A percentile compares a stretch with the other conserved stretches of the same genome.
These are phyloP conservation scores for Oemleria cerasiformis DNA, from an alignment of 306 rosid species.

Conservation along the genomic window DNA sequence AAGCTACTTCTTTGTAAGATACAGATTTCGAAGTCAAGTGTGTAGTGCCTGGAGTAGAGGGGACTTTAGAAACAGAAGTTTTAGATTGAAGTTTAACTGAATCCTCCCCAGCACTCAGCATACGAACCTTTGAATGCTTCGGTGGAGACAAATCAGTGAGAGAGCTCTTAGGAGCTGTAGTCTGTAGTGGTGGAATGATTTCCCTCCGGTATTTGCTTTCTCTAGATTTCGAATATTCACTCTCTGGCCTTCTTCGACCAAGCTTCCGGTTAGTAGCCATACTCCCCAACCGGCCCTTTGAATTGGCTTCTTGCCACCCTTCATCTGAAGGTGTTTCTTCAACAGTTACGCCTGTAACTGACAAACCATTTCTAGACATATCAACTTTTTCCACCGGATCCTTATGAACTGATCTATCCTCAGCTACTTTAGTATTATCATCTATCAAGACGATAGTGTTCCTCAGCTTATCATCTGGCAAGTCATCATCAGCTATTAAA, in stretches of 20 bases:
- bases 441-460: constrained; percentile 24
- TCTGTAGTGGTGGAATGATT: constrained; percentile 36
- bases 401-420: constrained; percentile 25
- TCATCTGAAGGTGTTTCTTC: constrained; percentile 69
- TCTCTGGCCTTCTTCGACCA: constrained; percentile 48
- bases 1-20: constrained; percentile 95
- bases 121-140: constrained; percentile 46
- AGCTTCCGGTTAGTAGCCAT: constrained; percentile 46
- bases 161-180: constrained; percentile 37
- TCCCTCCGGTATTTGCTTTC: constrained; percentile 50
- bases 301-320: constrained; percentile 95
- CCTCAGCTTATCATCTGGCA: constrained; percentile 36
- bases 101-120: constrained; percentile 35
- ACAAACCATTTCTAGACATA: constrained; percentile 23
- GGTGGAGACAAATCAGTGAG: constrained; percentile 33
- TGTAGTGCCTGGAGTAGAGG: constrained; percentile 44
- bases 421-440: constrained; percentile 31
- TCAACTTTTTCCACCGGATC: constrained; percentile 43
- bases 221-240: constrained; percentile 38
- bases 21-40: constrained; percentile 73
- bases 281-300: constrained; percentile 70
- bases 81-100: constrained; percentile 36
- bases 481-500: constrained; percentile 30
- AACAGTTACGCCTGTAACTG: constrained; percentile 36
- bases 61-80: constrained; percentile 40